These are phyloP conservation scores for Cyberlindnera petersonii DNA, from an alignment of 805 yeast species.

Conservation along the genomic window DNA sequence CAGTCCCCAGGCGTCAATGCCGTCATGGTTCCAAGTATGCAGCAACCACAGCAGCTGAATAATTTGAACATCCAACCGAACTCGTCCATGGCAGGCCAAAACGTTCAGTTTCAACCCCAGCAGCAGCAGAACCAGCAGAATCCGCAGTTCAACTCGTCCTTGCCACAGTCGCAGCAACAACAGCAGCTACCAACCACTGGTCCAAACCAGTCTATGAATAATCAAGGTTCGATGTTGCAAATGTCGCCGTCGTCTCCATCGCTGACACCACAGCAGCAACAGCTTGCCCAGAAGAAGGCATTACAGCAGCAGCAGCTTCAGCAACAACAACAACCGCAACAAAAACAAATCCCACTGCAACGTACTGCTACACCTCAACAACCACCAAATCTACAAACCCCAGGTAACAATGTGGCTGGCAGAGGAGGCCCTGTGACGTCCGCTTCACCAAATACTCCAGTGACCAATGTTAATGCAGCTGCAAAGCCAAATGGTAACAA, in stretches of 20 bases:
- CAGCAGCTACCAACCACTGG: slow-evolving; percentile 11
- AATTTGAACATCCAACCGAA: slow-evolving; percentile 26
- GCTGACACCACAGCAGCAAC: slow-evolving; percentile 12
- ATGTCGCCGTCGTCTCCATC: slow-evolving; percentile 1
- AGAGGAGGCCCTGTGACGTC: slow-evolving; percentile 20
- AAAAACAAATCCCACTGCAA: slow-evolving; percentile 15
- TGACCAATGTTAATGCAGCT: slow-evolving; percentile 47
- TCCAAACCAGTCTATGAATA: slow-evolving; percentile 5
- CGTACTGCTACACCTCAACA: slow-evolving; percentile 14
- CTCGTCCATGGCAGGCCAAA: slow-evolving; percentile 10
- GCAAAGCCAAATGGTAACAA: slow-evolving; percentile 36
- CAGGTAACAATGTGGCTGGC: slow-evolving; percentile 10
- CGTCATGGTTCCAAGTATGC: no score
- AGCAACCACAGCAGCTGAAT: slow-evolving; percentile 24
- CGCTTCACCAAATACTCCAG: slow-evolving; percentile 34
- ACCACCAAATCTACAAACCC: slow-evolving; percentile 11
- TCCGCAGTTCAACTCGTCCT: no score
- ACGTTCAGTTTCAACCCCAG: slow-evolving; percentile 13
- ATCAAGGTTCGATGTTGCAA: slow-evolving; percentile 1
- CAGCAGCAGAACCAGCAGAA: slow-evolving; percentile 18
- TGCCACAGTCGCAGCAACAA: no score
- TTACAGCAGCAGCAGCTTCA: slow-evolving; percentile 1
- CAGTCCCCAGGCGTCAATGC: no score
- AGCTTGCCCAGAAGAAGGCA: no score
- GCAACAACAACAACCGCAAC: slow-evolving; percentile 8